Conservation (phyloP, 345 rosid genomes). For the Linum tenue region DNA sequence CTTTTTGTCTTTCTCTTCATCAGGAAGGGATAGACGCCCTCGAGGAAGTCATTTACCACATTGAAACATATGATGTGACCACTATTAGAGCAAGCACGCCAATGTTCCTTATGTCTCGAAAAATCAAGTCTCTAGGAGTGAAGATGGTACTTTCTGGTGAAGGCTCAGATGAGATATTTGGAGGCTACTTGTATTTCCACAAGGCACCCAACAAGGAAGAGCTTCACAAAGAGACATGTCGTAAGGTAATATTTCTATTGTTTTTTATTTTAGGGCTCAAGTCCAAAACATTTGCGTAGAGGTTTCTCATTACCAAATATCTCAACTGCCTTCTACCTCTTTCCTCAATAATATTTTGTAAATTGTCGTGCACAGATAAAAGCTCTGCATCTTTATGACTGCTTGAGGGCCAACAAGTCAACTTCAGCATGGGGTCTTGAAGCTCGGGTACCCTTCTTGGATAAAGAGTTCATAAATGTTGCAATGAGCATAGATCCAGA, state of each 20-base stretch:
- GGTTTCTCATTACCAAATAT: slow-evolving; percentile 4
- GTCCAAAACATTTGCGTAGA: neutral
- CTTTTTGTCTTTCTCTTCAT: slow-evolving; percentile 12
- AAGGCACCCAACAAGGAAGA: slow-evolving; percentile 80
- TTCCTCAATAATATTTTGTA: neutral
- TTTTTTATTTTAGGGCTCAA: slow-evolving; percentile 1
- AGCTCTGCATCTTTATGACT: slow-evolving; percentile 79
- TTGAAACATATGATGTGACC: slow-evolving; percentile 81
- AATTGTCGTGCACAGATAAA: slow-evolving; percentile 48
- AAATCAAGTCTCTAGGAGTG: slow-evolving; percentile 78
- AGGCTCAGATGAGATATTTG: slow-evolving; percentile 85
- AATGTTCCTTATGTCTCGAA: slow-evolving; percentile 86
- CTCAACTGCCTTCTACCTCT: neutral
- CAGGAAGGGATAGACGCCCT: slow-evolving; percentile 87
- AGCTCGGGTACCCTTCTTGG: slow-evolving; percentile 86
- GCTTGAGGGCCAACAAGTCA: slow-evolving; percentile 80
- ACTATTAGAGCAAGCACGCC: slow-evolving; percentile 86
- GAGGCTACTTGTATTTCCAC: slow-evolving; percentile 79
- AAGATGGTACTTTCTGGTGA: slow-evolving; percentile 90
- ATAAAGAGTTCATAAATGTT: slow-evolving; percentile 52
- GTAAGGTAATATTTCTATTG: slow-evolving; percentile 38
- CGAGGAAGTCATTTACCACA: slow-evolving; percentile 79
- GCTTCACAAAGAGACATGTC: slow-evolving; percentile 71
- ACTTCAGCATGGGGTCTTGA: slow-evolving; percentile 91
- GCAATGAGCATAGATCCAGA: slow-evolving; percentile 83